phyloP scores from a whole-genome alignment of 352 stramenopile species.

The Phytophthora hybrid region DNA sequence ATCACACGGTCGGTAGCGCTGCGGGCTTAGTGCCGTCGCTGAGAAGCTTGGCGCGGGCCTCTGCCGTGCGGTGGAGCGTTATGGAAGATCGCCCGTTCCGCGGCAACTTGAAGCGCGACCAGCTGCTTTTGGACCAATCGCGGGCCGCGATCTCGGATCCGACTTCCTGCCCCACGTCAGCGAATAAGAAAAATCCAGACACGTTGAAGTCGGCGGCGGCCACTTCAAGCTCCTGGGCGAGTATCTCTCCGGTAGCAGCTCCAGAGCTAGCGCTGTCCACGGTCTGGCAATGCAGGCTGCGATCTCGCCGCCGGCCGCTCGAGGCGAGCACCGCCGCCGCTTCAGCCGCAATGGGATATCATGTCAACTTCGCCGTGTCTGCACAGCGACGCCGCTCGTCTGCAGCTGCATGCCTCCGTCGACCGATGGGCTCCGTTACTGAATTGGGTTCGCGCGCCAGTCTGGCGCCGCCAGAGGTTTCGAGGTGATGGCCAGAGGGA shows the following conservation, averaged over 20 bases:
- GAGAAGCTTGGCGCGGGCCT: no score
- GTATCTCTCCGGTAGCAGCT: background rate
- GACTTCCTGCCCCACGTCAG: constrained; percentile 31
- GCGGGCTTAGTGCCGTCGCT: no score
- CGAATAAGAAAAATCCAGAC: constrained; percentile 45
- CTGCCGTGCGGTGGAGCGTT: background rate
- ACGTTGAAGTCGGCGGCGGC: constrained; percentile 28
- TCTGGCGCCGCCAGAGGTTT: no score
- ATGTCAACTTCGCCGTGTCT: constrained; percentile 30
- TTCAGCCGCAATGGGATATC: constrained; percentile 31
- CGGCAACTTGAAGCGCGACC: constrained; percentile 29
- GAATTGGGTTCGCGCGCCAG: background rate
- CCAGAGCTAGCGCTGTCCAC: background rate
- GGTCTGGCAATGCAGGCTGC: background rate
- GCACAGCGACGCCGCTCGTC: background rate
- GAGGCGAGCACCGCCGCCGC: background rate
- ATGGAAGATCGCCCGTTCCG: constrained; percentile 14
- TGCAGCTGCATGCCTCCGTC: background rate
- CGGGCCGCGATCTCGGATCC: background rate
- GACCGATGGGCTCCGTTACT: background rate
- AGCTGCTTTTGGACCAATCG: constrained; percentile 33
- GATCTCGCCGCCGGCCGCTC: background rate
- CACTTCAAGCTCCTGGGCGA: constrained; percentile 6
- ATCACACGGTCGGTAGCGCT: background rate
- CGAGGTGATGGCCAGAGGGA: background rate